These are phyloP conservation scores for Casaregolazyma lundiana DNA, from an alignment of 1,139 yeast genomes.

Conservation along the genomic window DNA sequence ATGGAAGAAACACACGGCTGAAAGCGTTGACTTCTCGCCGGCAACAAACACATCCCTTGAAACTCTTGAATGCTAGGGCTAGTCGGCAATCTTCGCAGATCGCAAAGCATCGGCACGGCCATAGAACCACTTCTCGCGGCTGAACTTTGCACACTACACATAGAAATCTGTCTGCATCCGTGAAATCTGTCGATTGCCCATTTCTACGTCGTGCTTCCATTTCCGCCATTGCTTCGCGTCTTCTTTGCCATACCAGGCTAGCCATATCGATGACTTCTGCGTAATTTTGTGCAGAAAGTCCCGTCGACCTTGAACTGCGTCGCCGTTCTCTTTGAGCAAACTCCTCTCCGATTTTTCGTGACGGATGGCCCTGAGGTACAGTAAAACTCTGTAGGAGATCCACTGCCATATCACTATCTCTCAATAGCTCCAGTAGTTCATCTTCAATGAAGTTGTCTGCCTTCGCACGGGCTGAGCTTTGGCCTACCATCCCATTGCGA, in stretches of 20 bases:
- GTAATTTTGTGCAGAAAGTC: slow-evolving; percentile 1
- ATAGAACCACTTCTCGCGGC: slow-evolving; percentile 69
- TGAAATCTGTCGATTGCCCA: slow-evolving; percentile 10
- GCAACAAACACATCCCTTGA: slow-evolving; percentile 82
- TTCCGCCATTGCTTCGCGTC: slow-evolving; percentile 10
- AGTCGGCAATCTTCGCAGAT: slow-evolving; percentile 80
- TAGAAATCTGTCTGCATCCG: slow-evolving; percentile 16
- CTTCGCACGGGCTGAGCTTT: slow-evolving; percentile 8
- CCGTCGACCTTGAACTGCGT: slow-evolving; percentile 10
- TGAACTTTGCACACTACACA: slow-evolving; percentile 83
- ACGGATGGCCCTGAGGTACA: slow-evolving; percentile 8
- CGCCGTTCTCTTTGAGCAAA: slow-evolving; percentile 20
- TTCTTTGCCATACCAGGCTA: slow-evolving; percentile 9
- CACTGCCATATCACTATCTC: slow-evolving; percentile 11
- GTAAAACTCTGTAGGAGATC: slow-evolving; percentile 7
- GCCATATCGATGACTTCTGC: slow-evolving; percentile 9
- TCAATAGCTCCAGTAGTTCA: slow-evolving; percentile 8
- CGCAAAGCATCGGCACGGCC: slow-evolving; percentile 94
- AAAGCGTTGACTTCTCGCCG: slow-evolving; percentile 58
- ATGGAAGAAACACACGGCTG: slow-evolving; percentile 39
- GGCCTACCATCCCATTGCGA: not conserved
- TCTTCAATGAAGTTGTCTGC: slow-evolving; percentile 8
- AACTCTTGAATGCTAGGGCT: slow-evolving; percentile 68
- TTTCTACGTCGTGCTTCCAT: slow-evolving; percentile 16
- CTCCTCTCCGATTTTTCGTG: slow-evolving; percentile 9